phyloP scores from a whole-genome alignment of 192 early-diverging fungal genomes.

The Funneliformis geosporum region DNA sequence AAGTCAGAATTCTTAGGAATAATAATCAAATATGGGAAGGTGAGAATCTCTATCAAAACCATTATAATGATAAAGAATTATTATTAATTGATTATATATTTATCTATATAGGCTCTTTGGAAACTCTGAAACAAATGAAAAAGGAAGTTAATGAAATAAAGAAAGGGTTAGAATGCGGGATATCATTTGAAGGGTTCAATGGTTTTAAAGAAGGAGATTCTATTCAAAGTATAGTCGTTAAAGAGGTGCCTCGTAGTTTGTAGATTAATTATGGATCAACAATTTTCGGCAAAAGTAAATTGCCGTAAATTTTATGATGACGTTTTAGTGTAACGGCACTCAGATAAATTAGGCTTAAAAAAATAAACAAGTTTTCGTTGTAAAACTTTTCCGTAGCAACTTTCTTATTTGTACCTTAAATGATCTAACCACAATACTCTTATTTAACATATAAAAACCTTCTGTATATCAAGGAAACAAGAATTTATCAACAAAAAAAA shows the following conservation, averaged over 20 bases:
- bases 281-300: too few species aligned
- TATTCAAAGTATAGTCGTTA: constrained; percentile 67
- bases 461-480: not conserved
- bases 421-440: not conserved
- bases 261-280: constrained; percentile 24
- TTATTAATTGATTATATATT: constrained; percentile 13
- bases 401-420: too few species aligned
- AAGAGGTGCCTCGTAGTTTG: constrained; percentile 56
- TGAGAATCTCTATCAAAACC: constrained; percentile 31
- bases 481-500: not conserved
- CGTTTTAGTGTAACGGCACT: too few species aligned
- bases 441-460: not conserved
- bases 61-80: not conserved
- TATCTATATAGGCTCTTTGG: constrained; percentile 53
- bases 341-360: too few species aligned
- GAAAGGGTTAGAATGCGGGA: constrained; percentile 96
- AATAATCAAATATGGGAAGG: constrained; percentile 75
- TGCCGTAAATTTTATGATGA: too few species aligned
- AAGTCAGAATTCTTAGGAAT: constrained; percentile 67
- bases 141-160: constrained; percentile 85
- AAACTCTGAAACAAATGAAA: constrained; percentile 84
- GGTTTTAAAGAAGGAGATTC: constrained; percentile 82
- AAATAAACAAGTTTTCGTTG: too few species aligned
- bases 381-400: too few species aligned
- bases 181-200: constrained; percentile 82